Evolutionary conservation across 176 grass and related monocot genomes (phyloP).

Genomic region (Panicum miliaceum): DNA sequence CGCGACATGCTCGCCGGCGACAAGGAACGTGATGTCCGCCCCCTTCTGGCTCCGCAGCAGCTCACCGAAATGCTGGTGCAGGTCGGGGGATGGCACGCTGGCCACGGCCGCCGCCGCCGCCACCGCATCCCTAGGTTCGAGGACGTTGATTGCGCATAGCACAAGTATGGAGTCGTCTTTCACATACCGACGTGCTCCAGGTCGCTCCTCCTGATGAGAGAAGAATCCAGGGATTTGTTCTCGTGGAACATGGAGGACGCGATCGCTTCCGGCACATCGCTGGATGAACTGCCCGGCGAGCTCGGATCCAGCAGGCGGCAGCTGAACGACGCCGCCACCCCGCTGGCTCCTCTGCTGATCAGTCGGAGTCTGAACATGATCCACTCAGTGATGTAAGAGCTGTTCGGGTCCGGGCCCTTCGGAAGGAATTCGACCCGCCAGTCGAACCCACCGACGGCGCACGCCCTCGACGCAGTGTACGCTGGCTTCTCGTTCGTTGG

Average conservation of each 20-base stretch:
- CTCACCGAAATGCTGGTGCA: slow-evolving; percentile 20
- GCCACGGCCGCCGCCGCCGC: background rate
- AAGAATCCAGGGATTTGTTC: background rate
- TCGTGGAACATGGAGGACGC: background rate
- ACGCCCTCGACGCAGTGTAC: background rate
- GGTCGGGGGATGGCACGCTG: background rate
- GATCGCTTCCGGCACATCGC: background rate
- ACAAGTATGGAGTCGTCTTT: background rate
- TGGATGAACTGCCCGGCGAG: background rate
- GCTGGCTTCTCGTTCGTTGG: background rate
- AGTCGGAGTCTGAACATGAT: background rate
- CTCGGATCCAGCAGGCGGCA: background rate
- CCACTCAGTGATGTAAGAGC: background rate
- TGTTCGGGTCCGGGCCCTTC: background rate
- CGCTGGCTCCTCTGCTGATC: background rate
- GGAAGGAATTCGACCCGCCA: slow-evolving; percentile 4
- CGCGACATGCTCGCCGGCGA: slow-evolving; percentile 3
- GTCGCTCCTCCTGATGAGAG: background rate
- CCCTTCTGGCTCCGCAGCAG: slow-evolving; percentile 11
- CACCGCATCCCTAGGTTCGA: background rate
- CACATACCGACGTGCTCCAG: background rate
- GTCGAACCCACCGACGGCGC: slow-evolving; percentile 12
- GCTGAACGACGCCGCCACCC: background rate
- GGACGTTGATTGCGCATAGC: background rate
- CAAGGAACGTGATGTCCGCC: slow-evolving; percentile 25